phyloP scores from a whole-genome alignment of 768 basidiomycete genomes.

The Bullera alba region DNA sequence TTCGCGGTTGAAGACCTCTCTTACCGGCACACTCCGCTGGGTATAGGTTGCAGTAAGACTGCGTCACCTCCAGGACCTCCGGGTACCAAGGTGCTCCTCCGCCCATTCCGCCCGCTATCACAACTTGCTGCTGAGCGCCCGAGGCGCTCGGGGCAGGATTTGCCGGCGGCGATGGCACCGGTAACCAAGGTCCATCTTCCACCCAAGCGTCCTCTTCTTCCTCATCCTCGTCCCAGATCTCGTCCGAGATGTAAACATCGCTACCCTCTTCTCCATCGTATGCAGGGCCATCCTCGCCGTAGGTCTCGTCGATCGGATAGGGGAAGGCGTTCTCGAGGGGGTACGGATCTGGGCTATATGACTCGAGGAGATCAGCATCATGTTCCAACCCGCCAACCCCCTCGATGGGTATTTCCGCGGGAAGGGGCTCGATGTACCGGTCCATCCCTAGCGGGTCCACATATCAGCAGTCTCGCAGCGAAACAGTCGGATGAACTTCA shows the following conservation, averaged over 20 bases:
- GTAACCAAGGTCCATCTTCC: background rate
- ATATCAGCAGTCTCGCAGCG: background rate
- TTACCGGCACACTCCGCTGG: background rate
- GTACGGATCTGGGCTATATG: background rate
- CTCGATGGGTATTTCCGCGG: background rate
- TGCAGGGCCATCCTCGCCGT: background rate
- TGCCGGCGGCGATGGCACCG: background rate
- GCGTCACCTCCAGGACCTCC: background rate
- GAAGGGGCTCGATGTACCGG: background rate
- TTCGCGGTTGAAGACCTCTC: background rate
- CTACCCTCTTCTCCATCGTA: background rate
- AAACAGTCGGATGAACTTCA: background rate
- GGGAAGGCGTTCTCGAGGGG: background rate
- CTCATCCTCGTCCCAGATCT: background rate
- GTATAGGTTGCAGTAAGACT: background rate
- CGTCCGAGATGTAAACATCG: background rate
- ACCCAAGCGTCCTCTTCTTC: background rate
- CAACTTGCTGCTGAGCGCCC: background rate
- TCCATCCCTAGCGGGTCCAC: background rate
- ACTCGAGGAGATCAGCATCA: background rate
- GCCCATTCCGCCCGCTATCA: background rate
- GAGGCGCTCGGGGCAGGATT: background rate
- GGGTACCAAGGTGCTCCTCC: background rate
- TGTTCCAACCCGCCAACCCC: background rate
- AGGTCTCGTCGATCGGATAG: background rate